Conservation (phyloP, 768 basidiomycete genomes). For the Amanita brunnescens region DNA sequence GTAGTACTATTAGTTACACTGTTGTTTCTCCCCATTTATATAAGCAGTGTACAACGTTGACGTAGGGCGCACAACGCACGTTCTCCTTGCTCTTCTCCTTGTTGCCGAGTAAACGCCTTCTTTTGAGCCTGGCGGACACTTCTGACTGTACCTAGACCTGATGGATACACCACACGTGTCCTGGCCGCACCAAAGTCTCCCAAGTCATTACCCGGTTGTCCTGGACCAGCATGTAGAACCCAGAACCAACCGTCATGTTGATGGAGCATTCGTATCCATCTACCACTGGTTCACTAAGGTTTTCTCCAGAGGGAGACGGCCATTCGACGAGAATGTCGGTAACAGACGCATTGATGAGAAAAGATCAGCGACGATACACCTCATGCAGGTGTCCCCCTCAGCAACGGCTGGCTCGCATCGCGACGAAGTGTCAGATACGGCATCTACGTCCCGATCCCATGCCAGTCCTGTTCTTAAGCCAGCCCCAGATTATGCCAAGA, state of each 20-base stretch:
- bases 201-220: background rate
- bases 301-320: background rate
- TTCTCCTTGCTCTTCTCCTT: background rate
- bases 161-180: background rate
- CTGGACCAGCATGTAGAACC: background rate
- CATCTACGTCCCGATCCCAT: background rate
- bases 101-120: background rate
- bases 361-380: background rate
- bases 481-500: conserved; percentile 40
- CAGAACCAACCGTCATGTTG: background rate
- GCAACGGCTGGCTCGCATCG: background rate
- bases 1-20: background rate
- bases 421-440: background rate
- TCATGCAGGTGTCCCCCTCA: background rate
- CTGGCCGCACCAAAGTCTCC: background rate
- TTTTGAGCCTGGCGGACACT: too few relatives aligned
- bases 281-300: background rate
- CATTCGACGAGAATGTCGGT: background rate
- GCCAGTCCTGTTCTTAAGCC: conserved; percentile 20
- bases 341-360: background rate
- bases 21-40: background rate
- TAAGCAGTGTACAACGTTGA: background rate
- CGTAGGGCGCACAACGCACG: background rate
- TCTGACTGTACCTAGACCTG: background rate
- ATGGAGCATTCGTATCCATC: background rate